Evolutionary conservation across 768 basidiomycete species (phyloP), one percentile per base, ranked within the genome.

Genomic region (Paxillus rubicundulus): DNA sequence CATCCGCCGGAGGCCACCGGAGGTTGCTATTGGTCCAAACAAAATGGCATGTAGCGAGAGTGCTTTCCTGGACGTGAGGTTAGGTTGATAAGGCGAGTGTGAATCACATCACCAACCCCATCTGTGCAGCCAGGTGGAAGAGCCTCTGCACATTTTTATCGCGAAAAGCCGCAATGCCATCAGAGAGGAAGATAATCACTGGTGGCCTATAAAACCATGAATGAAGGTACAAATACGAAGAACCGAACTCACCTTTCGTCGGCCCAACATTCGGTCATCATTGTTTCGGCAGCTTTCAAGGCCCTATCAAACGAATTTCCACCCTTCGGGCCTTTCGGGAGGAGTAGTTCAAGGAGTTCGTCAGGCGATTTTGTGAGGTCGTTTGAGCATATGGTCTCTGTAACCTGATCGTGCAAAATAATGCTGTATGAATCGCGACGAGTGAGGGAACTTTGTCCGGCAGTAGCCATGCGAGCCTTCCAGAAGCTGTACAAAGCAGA

Each of bases 11-110:
- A 85, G 67, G 13, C 62, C 52, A 3, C 34, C 18, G 46, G 53
- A 54, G 2, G 50, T 62, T 32, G 0, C 6, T n/a, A 64, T 55
- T 2, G 71, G 67, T 6, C 82, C 83, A 38, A 84, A 84, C 2
- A 78, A 70, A 30, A 85, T 78, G 0, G 82, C 68, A 16, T 84
- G 83, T 52, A 85, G 76, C 2, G 82, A 81, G 4, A 85, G 69
- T 14, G 79, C 73, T 67, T 74, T 77, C 18, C 82, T 84, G 32
- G 10, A 27, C 10, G 21, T 13, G 27, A 38, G n/a, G n/a, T 54
- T 10, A 43, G 39, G 5, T 27, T 30, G 40, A 13, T 10, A 4
- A 7, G 1, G n/a, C 18, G 39, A 9, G 16, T 13, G 5, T 2
- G 8, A 10, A 10, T 0, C n/a, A 47, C 4, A 10, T 12, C 10